Base-by-base conservation (phyloP, 768 basidiomycete species). In the Serendipita sp. region DNA sequence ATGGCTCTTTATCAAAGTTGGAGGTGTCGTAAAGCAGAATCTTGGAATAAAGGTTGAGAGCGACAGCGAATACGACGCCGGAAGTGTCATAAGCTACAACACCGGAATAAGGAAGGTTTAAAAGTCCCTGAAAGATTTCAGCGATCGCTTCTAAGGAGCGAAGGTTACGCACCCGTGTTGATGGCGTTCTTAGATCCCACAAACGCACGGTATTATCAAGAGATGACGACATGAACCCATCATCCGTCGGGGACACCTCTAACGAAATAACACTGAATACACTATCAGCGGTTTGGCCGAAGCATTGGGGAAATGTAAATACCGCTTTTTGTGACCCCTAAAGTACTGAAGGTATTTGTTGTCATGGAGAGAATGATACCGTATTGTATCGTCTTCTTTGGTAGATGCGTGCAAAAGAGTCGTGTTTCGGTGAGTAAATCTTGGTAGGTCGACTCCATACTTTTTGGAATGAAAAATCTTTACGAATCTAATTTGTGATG, bases 311-410 rank as follows among this genome's bases (percentile, higher is more conserved):
- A 4, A 51, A 54, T 15, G 30, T 4, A 68, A 76, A 53, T 28
- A 78, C 79, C 70, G 81, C 41, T 81, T 88, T 68, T 85, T 92
- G 77, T 99, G 96, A 0, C 96, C 96, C 70, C 84, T 87, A 79
- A 96, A 98, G 76, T 99, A 99, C 68, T 88, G 84, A 37, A 98
- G 76, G 73, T 93, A 99, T 72, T 88, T 92, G 80, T 96, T 97
- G 80, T 95, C 92, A 74, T 97, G 92, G 60, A 95, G 73, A 1
- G 91, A 94, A 70, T 95, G 91, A 74, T 97, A 97, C 51, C 96
- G 84, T 68, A 98, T 83, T 0, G 89, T 92, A 72, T 97, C 91
- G 73, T 97, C 90, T 73, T 89, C 89, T 73, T 95, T 97, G 16
- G 94, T 97, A 3, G 91, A 94, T 5, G 94, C 89, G 70, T 97